Conservation (phyloP, 306 rosid genomes). For the Prunus dulcis region DNA sequence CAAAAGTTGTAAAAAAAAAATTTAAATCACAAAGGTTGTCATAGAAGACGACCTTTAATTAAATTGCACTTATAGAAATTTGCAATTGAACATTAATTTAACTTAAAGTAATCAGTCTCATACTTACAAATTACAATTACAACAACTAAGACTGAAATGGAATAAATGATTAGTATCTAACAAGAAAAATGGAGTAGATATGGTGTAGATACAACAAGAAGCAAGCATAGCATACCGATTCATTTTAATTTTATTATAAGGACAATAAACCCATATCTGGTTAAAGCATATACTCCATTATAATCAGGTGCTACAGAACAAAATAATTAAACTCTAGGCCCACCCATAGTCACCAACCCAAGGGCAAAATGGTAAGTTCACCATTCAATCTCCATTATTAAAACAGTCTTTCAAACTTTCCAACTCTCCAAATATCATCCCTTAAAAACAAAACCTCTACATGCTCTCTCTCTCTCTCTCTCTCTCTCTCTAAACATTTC, state of each 20-base stretch:
- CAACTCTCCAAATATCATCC: slow-evolving; percentile 15
- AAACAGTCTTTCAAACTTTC: slow-evolving; percentile 46
- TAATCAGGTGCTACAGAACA: slow-evolving; percentile 6
- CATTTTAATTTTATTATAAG: slow-evolving; percentile 13
- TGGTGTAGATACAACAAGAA: slow-evolving; percentile 19
- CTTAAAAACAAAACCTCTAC: slow-evolving; percentile 14
- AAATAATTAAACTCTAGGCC: slow-evolving; percentile 22
- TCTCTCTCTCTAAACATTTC: background rate
- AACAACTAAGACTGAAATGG: background rate
- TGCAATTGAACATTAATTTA: background rate
- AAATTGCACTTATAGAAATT: background rate
- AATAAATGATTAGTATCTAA: background rate
- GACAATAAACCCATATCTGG: background rate
- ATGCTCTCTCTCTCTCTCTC: slow-evolving; percentile 14
- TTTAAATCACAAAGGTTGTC: no score
- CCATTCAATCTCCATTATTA: slow-evolving; percentile 7
- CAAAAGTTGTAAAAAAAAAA: no score
- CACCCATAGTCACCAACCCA: slow-evolving; percentile 33
- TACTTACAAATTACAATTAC: background rate
- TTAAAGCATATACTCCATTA: background rate
- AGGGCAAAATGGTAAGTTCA: slow-evolving; percentile 42
- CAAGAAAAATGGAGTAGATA: background rate
- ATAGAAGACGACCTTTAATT: background rate
- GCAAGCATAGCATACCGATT: slow-evolving; percentile 37
- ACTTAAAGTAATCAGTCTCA: background rate